A percentile compares a stretch with the other conserved stretches of the same genome.
phyloP scores from a whole-genome alignment of 805 yeast genomes.

The Diddensiella santjacobensis region DNA sequence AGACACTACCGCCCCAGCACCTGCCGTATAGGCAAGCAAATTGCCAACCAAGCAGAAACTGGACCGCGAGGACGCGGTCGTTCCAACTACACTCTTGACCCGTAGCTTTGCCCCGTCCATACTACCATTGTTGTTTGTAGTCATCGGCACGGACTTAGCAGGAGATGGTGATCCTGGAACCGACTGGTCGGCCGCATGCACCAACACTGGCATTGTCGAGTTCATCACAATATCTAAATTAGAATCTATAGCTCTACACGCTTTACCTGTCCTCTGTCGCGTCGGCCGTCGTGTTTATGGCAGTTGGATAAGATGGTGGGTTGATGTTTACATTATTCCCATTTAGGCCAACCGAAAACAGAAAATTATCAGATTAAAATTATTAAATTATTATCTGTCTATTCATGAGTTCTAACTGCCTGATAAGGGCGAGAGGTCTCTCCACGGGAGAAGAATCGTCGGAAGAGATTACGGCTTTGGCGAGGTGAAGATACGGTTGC shows the following conservation, averaged over 20 bases:
- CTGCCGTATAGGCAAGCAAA: constrained; percentile 28
- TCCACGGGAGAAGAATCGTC: neutral
- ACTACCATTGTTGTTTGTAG: neutral
- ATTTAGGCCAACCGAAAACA: neutral
- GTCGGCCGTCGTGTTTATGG: too few species aligned
- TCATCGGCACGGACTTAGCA: too few species aligned
- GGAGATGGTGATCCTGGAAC: too few species aligned
- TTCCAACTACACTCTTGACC: constrained; percentile 21
- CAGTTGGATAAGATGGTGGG: too few species aligned
- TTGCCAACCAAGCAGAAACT: constrained; percentile 17
- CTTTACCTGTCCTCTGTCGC: too few species aligned
- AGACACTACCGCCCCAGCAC: constrained; percentile 29
- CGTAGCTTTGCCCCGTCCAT: neutral
- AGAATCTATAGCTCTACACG: too few species aligned
- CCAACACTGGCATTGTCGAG: too few species aligned
- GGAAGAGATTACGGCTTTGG: neutral
- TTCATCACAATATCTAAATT: too few species aligned
- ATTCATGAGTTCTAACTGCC: neutral
- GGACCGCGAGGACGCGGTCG: constrained; percentile 20
- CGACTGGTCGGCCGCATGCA: too few species aligned
- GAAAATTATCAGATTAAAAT: too few species aligned
- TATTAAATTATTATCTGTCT: neutral
- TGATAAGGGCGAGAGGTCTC: neutral
- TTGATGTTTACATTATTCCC: neutral
- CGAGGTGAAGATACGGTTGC: neutral